Base-by-base conservation (phyloP, 78 protist species). In the Creolimax fragrantissima region DNA sequence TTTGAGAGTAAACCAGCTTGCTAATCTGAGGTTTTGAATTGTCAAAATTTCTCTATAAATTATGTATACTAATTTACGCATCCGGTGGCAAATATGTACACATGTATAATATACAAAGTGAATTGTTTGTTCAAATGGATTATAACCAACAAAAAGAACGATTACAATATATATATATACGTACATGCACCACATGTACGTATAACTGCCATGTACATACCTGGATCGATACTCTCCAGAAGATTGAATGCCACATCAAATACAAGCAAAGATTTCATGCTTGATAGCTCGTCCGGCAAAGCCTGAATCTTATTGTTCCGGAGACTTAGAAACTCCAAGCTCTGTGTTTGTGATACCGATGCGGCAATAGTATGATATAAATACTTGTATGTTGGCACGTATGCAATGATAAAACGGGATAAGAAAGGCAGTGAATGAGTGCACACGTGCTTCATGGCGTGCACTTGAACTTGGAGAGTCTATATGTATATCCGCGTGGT, bases 261-360 rank as follows among this genome's bases (percentile, higher is more conserved):
- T 5, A 90, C 92, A 5, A 41, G 83, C 5, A 90, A 7, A 74
- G 36, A 39, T 35, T 3, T 42, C n/a, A 90, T 32, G 3, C 2
- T 17, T n/a, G 37, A n/a, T 0, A 90, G 44, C 83, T 39, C 81
- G 45, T 42, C 81, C 3, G 92, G 92, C 45, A 90, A 2, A 2
- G 4, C 35, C 5, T 66, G 81, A 44, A 90, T 90, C 92, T 90
- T 90, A 42, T 90, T 90, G 92, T 90, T 90, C 2, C 92, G 47
- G 35, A 90, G 44, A 42, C 81, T 42, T 45, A 90, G 83, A 7
- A 90, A 90, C 83, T 35, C 41, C 81, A 90, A 42, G n/a, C 58
- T 90, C 92, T 90, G 47, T n/a, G 6, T 6, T 39, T 5, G 35
- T 83, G 41, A 83, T 83, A 32, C 17, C 39, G 74, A 32, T 32